Evolutionary conservation across 306 rosid genomes (phyloP).

Genomic region (Cicer pinnatifidum): DNA sequence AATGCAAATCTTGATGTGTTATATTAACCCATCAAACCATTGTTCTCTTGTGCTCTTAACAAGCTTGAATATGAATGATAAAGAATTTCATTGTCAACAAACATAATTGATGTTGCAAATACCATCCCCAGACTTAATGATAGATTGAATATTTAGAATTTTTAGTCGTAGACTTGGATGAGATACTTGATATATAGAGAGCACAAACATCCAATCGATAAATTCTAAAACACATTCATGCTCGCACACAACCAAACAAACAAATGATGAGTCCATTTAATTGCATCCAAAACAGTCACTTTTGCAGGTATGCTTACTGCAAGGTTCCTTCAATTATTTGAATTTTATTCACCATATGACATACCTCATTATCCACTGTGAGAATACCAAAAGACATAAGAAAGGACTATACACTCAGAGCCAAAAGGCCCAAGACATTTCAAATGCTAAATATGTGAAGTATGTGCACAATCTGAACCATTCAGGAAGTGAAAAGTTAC

Average conservation of each 20-base stretch:
- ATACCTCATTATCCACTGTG: not conserved
- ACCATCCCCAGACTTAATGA: constrained; percentile 28
- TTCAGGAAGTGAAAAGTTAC: not conserved
- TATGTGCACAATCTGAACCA: constrained; percentile 28
- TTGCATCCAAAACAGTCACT: constrained; percentile 25
- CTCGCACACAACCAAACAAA: not conserved
- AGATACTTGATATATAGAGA: constrained; percentile 28
- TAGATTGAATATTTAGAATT: not conserved
- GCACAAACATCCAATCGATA: constrained; percentile 8
- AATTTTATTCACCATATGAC: constrained; percentile 24
- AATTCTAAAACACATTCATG: not conserved
- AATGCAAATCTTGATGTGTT: not conserved
- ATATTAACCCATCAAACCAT: constrained; percentile 25
- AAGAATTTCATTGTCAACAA: constrained; percentile 18
- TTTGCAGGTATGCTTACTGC: not conserved
- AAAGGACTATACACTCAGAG: constrained; percentile 1
- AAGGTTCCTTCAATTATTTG: constrained; percentile 29
- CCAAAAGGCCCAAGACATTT: constrained; percentile 20
- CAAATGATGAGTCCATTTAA: not conserved
- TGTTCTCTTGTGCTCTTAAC: constrained; percentile 8
- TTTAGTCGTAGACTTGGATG: not conserved
- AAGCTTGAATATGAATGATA: constrained; percentile 31
- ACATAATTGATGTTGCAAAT: constrained; percentile 22
- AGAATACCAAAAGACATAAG: constrained; percentile 13
- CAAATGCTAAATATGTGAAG: constrained; percentile 4